Evolutionary conservation across 2,329 filamentous ascomycete genomes (phyloP), one percentile per base, ranked within the genome.

Genomic region (Cephalotrichum gorgonifer): DNA sequence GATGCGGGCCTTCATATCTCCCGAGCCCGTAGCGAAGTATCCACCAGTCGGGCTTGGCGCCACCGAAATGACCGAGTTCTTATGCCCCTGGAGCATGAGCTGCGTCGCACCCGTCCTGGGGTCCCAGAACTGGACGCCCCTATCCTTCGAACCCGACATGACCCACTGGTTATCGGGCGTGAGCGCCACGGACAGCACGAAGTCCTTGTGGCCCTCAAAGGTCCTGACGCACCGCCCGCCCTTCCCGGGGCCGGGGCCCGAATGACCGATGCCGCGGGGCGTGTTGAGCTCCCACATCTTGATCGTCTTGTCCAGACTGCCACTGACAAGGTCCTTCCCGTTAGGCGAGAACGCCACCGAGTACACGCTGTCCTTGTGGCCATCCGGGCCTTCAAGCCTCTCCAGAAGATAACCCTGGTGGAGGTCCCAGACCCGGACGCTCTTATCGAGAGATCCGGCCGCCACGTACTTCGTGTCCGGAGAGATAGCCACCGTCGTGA

Each of bases 81-180:
- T 97, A 66, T 98, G 93, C 25, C 93, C 93, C 67, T 97, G 93
- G 53, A 98, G 78, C 93, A 97, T 97, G 64, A 98, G 85, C 69
- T 97, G 91, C 1, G 91, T 94, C 56, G 87, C 85, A 31, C 91
- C 93, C 20, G 89, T 96, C 59, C 85, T 79, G 20, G 93, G 91
- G 62, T 98, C 91, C 93, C 93, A 98, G 75, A 98, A 97, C 64
- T 97, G 93, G 22, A 98, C 93, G 44, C 93, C 91, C 47, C 93
- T 81, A 62, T 98, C 93, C 73, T 98, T 98, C 53, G 89, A 95
- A 42, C 93, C 93, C 54, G 88, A 95, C 68, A 98, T 85, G 50
- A 98, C 91, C 93, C 93, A 98, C 59, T 85, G 80, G 54, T 87
- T 86, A 64, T 97, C 90, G 15, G 93, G 93, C 0, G 93, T 97